Base-by-base conservation (phyloP, 768 basidiomycete species). In the Phaeolepiota aurea region DNA sequence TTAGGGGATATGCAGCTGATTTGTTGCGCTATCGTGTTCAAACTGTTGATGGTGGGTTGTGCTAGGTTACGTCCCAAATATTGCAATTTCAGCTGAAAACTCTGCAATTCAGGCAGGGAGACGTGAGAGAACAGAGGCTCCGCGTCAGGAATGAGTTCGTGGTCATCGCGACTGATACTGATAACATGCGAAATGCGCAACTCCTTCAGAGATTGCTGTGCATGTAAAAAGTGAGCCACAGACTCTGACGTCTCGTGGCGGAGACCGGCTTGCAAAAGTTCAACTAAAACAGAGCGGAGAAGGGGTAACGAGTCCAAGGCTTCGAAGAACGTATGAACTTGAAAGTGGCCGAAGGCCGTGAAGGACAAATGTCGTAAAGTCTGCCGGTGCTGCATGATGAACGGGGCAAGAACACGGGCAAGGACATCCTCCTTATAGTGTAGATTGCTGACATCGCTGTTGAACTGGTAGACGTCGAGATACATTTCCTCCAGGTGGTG, bases 301-400 rank as follows among this genome's bases (percentile, higher is more conserved):
- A 7, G 25, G 44, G 11, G 39, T 41, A 5, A 20, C 45, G 2
- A 44, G 46, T 32, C 40, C 28, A 10, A 32, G 41, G n/a, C 7
- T 7, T n/a, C n/a, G 25, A 28, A 28, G 7, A 28, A n/a, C 7
- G 7, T n/a, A 7, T 28, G 7, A 7, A 28, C 7, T 28, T 28
- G 7, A n/a, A n/a, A 7, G 25, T 28, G 25, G 7, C 25, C 25
- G 7, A n/a, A 28, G n/a, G 25, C n/a, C 7, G 25, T 7, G 25
- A 28, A 7, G 7, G 25, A 28, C n/a, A 28, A 28, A 7, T 7
- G n/a, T 7, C 7, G 25, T 28, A 28, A 28, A 28, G 25, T 7
- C n/a, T 7, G n/a, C 7, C 25, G 25, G 25, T 28, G 25, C n/a
- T 7, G 7, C 7, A 7, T 28, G n/a, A 28, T 28, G n/a, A 28